Evolutionary conservation across 2,329 filamentous ascomycete species (phyloP).

Genomic region (Elsinoe perseae): DNA sequence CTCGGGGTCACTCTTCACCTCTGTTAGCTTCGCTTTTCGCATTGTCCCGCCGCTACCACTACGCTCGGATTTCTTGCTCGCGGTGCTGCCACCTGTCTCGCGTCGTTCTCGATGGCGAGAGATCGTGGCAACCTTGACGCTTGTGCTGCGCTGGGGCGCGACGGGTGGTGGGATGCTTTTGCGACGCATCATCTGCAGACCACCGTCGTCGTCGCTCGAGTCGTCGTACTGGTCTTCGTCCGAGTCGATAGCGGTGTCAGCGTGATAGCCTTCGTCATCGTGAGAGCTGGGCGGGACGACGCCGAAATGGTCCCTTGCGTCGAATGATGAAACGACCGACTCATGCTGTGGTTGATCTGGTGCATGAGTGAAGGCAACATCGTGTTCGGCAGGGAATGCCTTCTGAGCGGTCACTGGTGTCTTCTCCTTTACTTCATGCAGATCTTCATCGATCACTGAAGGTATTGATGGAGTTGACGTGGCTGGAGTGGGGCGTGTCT

Average conservation of each 20-base stretch:
- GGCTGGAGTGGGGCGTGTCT: conserved; percentile 39
- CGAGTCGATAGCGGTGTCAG: conserved; percentile 10
- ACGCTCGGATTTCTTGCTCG: conserved; percentile 36
- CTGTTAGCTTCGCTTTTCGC: conserved; percentile 35
- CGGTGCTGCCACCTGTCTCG: conserved; percentile 26
- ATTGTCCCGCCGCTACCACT: conserved; percentile 45
- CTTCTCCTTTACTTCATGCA: background rate
- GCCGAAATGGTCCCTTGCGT: background rate
- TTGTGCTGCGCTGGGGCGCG: conserved; percentile 24
- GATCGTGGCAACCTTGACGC: conserved; percentile 32
- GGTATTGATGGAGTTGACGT: conserved; percentile 46
- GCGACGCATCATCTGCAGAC: conserved; percentile 32
- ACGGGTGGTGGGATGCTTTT: conserved; percentile 20
- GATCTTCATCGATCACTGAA: conserved; percentile 30
- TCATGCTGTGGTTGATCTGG: background rate
- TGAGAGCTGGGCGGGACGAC: background rate
- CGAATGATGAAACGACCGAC: background rate
- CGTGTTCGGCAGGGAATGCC: background rate
- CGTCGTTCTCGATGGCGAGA: conserved; percentile 27
- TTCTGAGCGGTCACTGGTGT: background rate
- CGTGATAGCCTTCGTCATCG: conserved; percentile 14
- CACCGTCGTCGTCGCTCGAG: conserved; percentile 19
- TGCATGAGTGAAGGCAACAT: background rate
- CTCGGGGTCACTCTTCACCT: conserved; percentile 11
- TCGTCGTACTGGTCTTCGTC: conserved; percentile 14